Base-by-base conservation (phyloP, 768 basidiomycete species). In the Lyophyllum atratum region DNA sequence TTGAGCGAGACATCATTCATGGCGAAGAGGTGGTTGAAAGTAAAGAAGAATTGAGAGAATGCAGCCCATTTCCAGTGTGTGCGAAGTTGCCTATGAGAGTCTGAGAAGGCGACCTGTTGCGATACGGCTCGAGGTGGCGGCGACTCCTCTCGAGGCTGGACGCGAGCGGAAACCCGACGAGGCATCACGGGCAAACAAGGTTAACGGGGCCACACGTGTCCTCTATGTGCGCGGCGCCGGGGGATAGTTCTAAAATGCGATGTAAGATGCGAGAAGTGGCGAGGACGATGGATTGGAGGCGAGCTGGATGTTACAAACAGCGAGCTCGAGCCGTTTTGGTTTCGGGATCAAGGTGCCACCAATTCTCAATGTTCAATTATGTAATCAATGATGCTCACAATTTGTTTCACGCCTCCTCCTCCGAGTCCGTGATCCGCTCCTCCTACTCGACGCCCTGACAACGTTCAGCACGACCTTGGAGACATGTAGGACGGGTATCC, bases 21-120 rank as follows among this genome's bases (percentile, higher is more conserved):
- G 37, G 85, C 78, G 61, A 95, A 83, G 55, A 95, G 78, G 49
- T 82, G 81, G 47, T 82, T 79, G 74, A 95, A 96, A 25, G 89
- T 93, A 70, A 82, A 88, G 74, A 92, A 88, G 80, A 96, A 95
- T 70, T 95, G 93, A 72, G 84, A 83, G 72, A 95, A 90, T 24
- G 89, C 89, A 5, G 94, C 94, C 93, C 93, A 96, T 79, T 90
- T 87, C 92, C 92, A 95, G 61, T 93, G 84, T 56, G 77, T 85
- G 54, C 94, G 81, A 50, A 97, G 86, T 26, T 75, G 66, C 44
- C 68, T 59, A 51, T 89, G 69, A 64, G 84, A 76, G 42, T 77
- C 69, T 42, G 68, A 34, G 22, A 54, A 46, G 33, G 58, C 69
- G 51, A 52, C 65, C 57, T 66, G 64, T 55, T 58, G 67, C 59